Evolutionary conservation across 192 early-diverging fungal genomes (phyloP).

Genomic region (Phlyctochytrium bullatum): DNA sequence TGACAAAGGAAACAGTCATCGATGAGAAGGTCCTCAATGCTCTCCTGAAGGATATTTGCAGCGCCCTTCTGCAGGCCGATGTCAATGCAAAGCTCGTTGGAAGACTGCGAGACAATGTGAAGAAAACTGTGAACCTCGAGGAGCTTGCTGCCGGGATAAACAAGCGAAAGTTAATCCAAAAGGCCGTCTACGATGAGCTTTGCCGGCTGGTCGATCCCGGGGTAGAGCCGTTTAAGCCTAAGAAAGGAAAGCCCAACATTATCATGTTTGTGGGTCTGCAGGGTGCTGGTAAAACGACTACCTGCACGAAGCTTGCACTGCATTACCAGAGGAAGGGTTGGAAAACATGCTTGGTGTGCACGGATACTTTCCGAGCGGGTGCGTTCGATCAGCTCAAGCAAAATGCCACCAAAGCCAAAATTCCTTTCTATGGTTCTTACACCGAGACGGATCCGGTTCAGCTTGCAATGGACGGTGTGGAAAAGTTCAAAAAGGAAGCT

Average conservation of each 20-base stretch:
- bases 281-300: slow-evolving; percentile 93
- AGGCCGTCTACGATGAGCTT: slow-evolving; percentile 89
- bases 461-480: slow-evolving; percentile 88
- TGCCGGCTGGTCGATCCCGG: slow-evolving; percentile 77
- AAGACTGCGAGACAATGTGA: slow-evolving; percentile 81
- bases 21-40: slow-evolving; percentile 71
- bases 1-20: slow-evolving; percentile 81
- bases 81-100: slow-evolving; percentile 87
- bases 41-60: slow-evolving; percentile 76
- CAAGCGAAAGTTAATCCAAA: slow-evolving; percentile 84
- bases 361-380: slow-evolving; percentile 97
- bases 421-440: slow-evolving; percentile 93
- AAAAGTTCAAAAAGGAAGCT: slow-evolving; percentile 86
- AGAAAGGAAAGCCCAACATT: slow-evolving; percentile 78
- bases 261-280: slow-evolving; percentile 99
- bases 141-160: slow-evolving; percentile 78
- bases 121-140: slow-evolving; percentile 75
- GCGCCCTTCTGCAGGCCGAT: slow-evolving; percentile 85
- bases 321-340: slow-evolving; percentile 93
- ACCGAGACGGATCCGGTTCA: slow-evolving; percentile 90
- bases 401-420: slow-evolving; percentile 96
- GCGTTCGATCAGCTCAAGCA: slow-evolving; percentile 99
- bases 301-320: slow-evolving; percentile 92
- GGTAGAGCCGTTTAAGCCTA: slow-evolving; percentile 80
- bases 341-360: slow-evolving; percentile 89